Conservation (phyloP, 768 basidiomycete species). For the Hygrophoropsis aurantiaca region DNA sequence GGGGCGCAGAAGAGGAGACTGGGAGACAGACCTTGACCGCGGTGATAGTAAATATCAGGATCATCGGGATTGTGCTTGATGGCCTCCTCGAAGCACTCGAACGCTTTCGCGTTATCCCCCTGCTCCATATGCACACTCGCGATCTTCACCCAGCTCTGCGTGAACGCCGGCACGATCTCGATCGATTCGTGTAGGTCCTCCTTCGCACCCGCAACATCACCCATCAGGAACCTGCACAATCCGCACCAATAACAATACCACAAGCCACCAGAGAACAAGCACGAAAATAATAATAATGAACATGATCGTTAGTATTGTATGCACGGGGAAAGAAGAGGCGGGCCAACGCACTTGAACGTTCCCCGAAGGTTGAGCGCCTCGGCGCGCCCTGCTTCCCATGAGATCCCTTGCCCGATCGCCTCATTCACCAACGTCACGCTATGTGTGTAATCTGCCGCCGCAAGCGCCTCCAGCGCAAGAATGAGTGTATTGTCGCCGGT, state of each 20-base stretch:
- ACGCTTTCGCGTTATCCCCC: slow-evolving; percentile 74
- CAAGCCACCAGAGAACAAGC: no score
- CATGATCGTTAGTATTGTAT: background rate
- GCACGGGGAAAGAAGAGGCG: background rate
- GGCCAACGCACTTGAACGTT: slow-evolving; percentile 85
- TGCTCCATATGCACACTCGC: slow-evolving; percentile 98
- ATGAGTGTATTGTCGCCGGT: slow-evolving; percentile 83
- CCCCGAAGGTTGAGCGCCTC: slow-evolving; percentile 92
- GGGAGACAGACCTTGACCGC: slow-evolving; percentile 76
- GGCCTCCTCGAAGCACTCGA: slow-evolving; percentile 90
- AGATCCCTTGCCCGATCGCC: slow-evolving; percentile 83
- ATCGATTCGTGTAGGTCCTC: slow-evolving; percentile 79
- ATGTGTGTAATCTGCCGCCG: slow-evolving; percentile 82
- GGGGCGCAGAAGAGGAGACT: slow-evolving; percentile 13
- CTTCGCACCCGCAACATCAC: slow-evolving; percentile 80
- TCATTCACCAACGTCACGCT: slow-evolving; percentile 80
- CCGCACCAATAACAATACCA: background rate
- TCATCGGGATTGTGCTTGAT: slow-evolving; percentile 79
- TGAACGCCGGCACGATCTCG: slow-evolving; percentile 61
- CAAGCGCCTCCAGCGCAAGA: slow-evolving; percentile 80
- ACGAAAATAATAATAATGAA: background rate
- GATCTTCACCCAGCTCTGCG: slow-evolving; percentile 93
- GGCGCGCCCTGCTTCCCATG: slow-evolving; percentile 70
- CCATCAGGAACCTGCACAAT: slow-evolving; percentile 76
- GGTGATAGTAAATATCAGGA: slow-evolving; percentile 97